These are phyloP conservation scores for Cunninghamia lanceolata DNA, from an alignment of 75 land plant genomes.

Conservation along the genomic window DNA sequence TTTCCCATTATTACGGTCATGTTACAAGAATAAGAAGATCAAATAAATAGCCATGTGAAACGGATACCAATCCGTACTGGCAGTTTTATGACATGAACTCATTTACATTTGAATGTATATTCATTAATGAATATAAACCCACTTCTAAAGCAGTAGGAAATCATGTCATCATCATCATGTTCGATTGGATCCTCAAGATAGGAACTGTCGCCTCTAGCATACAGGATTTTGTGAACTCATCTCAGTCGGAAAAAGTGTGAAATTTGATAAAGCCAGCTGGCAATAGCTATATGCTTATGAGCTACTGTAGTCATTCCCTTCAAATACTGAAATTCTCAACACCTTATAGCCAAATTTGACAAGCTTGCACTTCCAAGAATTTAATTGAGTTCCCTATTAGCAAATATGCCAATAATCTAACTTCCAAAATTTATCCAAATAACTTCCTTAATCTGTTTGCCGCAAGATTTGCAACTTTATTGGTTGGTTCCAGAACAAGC, in stretches of 20 bases:
- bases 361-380: background rate
- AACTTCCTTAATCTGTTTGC: conserved; percentile 58
- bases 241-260: background rate
- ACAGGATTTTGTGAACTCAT: background rate
- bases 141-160: background rate
- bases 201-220: background rate
- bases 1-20: background rate
- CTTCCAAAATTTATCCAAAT: conserved; percentile 29
- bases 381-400: background rate
- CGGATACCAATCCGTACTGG: background rate
- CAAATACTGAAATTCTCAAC: background rate
- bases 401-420: conserved; percentile 1
- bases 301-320: background rate
- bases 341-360: background rate
- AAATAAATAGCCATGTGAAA: too few relatives aligned
- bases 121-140: background rate
- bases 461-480: conserved; percentile 65
- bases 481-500: conserved; percentile 85
- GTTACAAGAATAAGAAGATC: conserved; percentile 4
- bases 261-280: background rate
- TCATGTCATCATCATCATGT: background rate
- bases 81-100: background rate
- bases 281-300: background rate
- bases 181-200: background rate
- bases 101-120: background rate